Evolutionary conservation across 345 rosid genomes (phyloP).

Genomic region (Populus davidiana): DNA sequence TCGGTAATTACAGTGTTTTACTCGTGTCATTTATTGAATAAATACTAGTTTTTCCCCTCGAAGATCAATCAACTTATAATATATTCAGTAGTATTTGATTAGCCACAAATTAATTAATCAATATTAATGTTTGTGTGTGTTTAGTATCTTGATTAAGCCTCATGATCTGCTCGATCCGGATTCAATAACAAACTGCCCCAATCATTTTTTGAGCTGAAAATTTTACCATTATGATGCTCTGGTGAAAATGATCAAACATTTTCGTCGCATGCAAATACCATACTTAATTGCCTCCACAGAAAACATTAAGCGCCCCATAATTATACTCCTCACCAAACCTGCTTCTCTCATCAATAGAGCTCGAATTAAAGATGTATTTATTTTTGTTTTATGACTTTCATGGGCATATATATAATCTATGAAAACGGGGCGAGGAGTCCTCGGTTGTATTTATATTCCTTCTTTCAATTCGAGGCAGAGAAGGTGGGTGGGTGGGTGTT

Average conservation of each 20-base stretch:
- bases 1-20: too few relatives aligned
- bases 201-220: neutral
- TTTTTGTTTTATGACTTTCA: neutral
- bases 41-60: neutral
- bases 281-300: constrained; percentile 14
- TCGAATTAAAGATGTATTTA: neutral
- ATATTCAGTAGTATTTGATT: neutral
- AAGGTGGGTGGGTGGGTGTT: too few relatives aligned
- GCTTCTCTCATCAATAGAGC: neutral
- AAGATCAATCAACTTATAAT: too few relatives aligned
- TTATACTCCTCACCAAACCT: neutral
- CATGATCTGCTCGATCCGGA: neutral
- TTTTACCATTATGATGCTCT: neutral
- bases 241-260: constrained; percentile 17
- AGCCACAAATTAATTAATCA: neutral
- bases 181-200: neutral
- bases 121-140: too few relatives aligned
- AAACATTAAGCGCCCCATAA: neutral
- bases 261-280: constrained; percentile 19
- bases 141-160: neutral
- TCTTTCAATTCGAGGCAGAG: too few relatives aligned
- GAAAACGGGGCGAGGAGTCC: too few relatives aligned
- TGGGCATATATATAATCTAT: neutral
- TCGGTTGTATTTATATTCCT: too few relatives aligned
- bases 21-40: too few relatives aligned